These are phyloP conservation scores for Penicillium nordicum DNA, from an alignment of 2,329 filamentous ascomycete species.

Conservation along the genomic window DNA sequence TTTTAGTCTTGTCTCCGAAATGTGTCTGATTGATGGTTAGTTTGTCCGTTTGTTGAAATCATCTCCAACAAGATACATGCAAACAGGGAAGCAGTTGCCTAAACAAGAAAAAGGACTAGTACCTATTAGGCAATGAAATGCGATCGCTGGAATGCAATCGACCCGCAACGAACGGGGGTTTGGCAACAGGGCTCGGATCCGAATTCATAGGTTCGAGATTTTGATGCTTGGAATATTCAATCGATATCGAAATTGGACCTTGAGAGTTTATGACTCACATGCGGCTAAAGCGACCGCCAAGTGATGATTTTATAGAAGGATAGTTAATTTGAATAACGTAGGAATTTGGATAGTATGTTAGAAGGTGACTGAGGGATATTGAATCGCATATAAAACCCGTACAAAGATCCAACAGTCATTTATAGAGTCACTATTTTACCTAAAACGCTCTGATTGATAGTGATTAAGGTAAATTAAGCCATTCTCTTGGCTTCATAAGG, in stretches of 20 bases:
- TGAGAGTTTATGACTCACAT: background rate
- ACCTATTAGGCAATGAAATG: background rate
- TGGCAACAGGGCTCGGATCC: background rate
- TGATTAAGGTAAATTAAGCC: background rate
- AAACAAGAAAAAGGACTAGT: background rate
- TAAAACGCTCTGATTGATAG: background rate
- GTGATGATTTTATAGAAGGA: background rate
- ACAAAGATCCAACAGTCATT: background rate
- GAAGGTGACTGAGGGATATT: background rate
- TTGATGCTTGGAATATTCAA: too few relatives aligned
- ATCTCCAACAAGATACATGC: background rate
- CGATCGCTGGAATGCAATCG: background rate
- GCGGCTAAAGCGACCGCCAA: background rate
- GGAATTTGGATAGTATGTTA: background rate
- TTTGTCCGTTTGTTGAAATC: background rate
- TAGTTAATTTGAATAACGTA: background rate
- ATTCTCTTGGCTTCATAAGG: constrained; percentile 1
- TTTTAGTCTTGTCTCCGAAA: background rate
- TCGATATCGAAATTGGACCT: background rate
- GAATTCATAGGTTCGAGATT: background rate
- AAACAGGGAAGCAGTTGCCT: background rate
- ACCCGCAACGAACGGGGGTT: background rate
- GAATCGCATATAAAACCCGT: too few relatives aligned
- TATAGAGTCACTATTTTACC: background rate
- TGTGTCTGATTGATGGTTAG: background rate